These are phyloP conservation scores for Shiraia sp. DNA, from an alignment of 2,329 filamentous ascomycete genomes.

Conservation along the genomic window DNA sequence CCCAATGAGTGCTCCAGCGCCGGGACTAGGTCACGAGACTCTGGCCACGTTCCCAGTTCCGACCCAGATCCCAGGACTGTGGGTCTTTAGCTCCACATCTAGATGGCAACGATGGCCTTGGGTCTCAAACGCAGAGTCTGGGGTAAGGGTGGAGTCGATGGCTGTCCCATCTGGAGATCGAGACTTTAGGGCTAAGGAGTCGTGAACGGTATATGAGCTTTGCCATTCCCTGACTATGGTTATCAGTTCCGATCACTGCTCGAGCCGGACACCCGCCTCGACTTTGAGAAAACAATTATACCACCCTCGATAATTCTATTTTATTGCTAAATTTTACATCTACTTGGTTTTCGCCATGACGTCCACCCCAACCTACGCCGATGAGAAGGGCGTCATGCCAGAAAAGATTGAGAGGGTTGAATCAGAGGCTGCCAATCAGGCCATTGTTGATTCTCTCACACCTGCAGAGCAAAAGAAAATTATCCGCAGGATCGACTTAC, in stretches of 20 bases:
- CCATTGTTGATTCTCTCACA: slow-evolving; percentile 21
- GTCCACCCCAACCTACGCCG: slow-evolving; percentile 12
- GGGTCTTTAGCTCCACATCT: background rate
- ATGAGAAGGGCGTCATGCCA: slow-evolving; percentile 21
- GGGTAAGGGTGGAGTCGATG: slow-evolving; percentile 14
- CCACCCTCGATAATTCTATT: too few species aligned
- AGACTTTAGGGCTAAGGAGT: slow-evolving; percentile 4
- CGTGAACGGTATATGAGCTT: slow-evolving; percentile 10
- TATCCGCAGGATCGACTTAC: slow-evolving; percentile 38
- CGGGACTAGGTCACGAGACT: slow-evolving; percentile 1
- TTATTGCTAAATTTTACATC: too few species aligned
- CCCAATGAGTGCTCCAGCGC: slow-evolving; percentile 1
- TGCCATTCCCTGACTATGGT: background rate
- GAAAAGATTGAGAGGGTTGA: slow-evolving; percentile 21
- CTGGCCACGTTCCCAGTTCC: slow-evolving; percentile 1
- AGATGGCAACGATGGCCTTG: background rate
- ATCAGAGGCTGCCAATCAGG: slow-evolving; percentile 16
- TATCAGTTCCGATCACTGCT: background rate
- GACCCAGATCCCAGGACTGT: slow-evolving; percentile 9
- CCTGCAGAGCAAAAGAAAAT: slow-evolving; percentile 29
- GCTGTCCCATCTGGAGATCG: slow-evolving; percentile 12
- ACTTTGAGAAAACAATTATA: background rate
- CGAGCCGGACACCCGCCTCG: slow-evolving; percentile 2
- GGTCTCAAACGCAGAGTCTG: slow-evolving; percentile 8
- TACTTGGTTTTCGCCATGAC: slow-evolving; percentile 13